A percentile compares a stretch with the other conserved stretches of the same genome.
Evolutionary conservation across 2,329 filamentous ascomycete species (phyloP).

Genomic region (Anthostomella pinea): DNA sequence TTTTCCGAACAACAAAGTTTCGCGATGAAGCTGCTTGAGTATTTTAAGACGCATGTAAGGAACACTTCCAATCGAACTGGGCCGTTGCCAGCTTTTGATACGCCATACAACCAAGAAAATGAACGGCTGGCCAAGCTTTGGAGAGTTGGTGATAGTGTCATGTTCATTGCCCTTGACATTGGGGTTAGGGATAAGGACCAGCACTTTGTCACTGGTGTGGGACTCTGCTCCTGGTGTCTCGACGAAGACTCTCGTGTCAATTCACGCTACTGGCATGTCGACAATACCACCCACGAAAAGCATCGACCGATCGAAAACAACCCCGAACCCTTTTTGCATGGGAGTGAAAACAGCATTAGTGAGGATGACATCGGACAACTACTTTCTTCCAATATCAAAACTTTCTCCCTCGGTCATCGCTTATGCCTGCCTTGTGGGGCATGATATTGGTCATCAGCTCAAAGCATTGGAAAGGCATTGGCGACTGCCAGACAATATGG

Average conservation of each 20-base stretch:
- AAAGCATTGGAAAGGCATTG: slow-evolving; percentile 2
- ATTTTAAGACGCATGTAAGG: too few relatives aligned
- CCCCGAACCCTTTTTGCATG: slow-evolving; percentile 6
- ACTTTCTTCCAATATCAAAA: too few relatives aligned
- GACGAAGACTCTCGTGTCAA: background rate
- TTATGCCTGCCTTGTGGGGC: slow-evolving; percentile 8
- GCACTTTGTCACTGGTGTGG: slow-evolving; percentile 6
- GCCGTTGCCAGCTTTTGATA: too few relatives aligned
- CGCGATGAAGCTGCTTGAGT: too few relatives aligned
- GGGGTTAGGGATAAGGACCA: slow-evolving; percentile 1
- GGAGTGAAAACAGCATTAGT: background rate
- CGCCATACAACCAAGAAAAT: too few relatives aligned
- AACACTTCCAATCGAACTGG: too few relatives aligned
- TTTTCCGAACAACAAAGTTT: too few relatives aligned
- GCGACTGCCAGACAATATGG: background rate
- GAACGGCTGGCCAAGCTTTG: background rate
- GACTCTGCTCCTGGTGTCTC: slow-evolving; percentile 4
- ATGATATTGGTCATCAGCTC: background rate
- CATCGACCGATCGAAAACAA: slow-evolving; percentile 3
- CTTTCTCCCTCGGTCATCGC: too few relatives aligned
- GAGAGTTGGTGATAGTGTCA: background rate
- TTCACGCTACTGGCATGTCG: slow-evolving; percentile 5
- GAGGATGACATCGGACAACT: background rate
- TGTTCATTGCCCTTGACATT: slow-evolving; percentile 3
- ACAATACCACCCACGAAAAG: background rate